Evolutionary conservation across 768 basidiomycete species (phyloP).

Genomic region (Chlorophyllum brunneum): DNA sequence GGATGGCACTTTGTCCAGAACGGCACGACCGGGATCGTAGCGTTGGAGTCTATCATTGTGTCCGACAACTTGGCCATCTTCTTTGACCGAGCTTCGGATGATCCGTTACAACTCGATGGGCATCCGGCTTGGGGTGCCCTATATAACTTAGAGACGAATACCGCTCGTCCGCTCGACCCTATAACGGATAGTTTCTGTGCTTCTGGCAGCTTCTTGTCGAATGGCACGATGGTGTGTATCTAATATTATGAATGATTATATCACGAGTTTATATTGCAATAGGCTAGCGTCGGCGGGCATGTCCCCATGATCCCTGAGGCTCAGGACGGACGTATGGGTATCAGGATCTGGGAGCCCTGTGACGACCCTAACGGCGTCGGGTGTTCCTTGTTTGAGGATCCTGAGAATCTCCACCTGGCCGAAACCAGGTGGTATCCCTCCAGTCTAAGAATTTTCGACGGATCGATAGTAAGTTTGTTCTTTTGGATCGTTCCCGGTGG

Average conservation of each 20-base stretch:
- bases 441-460: conserved; percentile 30
- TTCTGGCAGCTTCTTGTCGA: conserved; percentile 36
- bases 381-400: conserved; percentile 35
- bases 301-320: conserved; percentile 24
- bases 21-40: conserved; percentile 25
- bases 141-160: conserved; percentile 37
- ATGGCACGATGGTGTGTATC: conserved; percentile 33
- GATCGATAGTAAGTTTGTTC: conserved; percentile 31
- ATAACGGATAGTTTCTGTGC: conserved; percentile 41
- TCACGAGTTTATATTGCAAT: neutral
- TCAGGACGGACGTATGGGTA: conserved; percentile 30
- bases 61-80: conserved; percentile 27
- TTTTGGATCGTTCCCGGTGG: neutral
- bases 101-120: conserved; percentile 36
- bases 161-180: conserved; percentile 29
- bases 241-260: too few relatives aligned
- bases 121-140: conserved; percentile 45
- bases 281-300: conserved; percentile 30
- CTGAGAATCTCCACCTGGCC: conserved; percentile 28
- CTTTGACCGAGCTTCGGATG: conserved; percentile 29
- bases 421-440: conserved; percentile 40
- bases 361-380: conserved; percentile 24
- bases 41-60: conserved; percentile 26
- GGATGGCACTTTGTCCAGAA: conserved; percentile 27
- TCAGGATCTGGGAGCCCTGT: conserved; percentile 38